These are phyloP conservation scores for Pythium brachiatum DNA, from an alignment of 352 stramenopile species.

Conservation along the genomic window DNA sequence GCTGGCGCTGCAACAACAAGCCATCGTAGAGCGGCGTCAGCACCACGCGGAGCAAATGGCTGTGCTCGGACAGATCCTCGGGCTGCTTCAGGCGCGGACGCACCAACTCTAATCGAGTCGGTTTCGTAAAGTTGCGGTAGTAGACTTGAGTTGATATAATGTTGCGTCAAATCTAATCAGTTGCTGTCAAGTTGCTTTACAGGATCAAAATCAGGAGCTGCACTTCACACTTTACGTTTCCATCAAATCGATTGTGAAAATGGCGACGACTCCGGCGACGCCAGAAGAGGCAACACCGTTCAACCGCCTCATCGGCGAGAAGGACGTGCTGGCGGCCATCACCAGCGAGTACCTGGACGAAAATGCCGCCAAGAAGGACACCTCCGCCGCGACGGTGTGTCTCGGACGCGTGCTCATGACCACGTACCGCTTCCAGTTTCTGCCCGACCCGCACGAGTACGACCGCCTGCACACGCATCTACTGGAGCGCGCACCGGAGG, in stretches of 20 bases:
- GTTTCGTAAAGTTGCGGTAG: not conserved
- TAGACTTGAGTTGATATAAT: not conserved
- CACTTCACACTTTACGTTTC: not conserved
- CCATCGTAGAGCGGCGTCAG: conserved; percentile 44
- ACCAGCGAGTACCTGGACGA: conserved; percentile 76
- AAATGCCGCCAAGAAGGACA: conserved; percentile 53
- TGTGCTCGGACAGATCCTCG: conserved; percentile 40
- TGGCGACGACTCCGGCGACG: conserved; percentile 1
- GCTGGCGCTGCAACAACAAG: conserved; percentile 30
- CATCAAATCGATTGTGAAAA: not conserved
- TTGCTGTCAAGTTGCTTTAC: not conserved
- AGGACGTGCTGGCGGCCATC: conserved; percentile 72
- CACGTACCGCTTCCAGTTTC: conserved; percentile 83
- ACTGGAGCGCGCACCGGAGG: conserved; percentile 48
- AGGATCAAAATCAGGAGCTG: not conserved
- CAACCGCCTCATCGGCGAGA: conserved; percentile 63
- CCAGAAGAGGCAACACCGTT: conserved; percentile 24
- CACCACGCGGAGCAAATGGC: conserved; percentile 63
- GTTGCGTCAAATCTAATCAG: not conserved
- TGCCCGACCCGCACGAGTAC: conserved; percentile 57
- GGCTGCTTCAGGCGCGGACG: conserved; percentile 28
- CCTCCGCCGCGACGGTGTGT: conserved; percentile 52
- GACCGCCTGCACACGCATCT: conserved; percentile 51
- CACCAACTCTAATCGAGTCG: not conserved
- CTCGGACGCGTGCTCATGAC: conserved; percentile 79